These are phyloP conservation scores for Acanthamoeba sp. DNA, from an alignment of 208 protist species.

Conservation along the genomic window DNA sequence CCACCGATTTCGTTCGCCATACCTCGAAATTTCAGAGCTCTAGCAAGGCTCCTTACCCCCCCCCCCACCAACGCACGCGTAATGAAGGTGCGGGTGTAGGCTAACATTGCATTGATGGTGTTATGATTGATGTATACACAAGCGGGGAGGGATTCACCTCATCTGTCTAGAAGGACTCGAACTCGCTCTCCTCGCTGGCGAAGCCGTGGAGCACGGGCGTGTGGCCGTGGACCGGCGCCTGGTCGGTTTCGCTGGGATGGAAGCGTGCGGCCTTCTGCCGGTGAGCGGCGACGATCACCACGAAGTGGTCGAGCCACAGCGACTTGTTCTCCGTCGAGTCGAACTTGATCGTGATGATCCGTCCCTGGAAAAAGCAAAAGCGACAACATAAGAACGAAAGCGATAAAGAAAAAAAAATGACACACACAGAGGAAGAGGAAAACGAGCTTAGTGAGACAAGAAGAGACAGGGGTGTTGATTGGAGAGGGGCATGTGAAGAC, in stretches of 20 bases:
- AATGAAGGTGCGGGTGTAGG: not conserved
- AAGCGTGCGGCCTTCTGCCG: constrained; percentile 10
- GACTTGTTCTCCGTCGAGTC: constrained; percentile 25
- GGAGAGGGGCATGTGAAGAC: not conserved
- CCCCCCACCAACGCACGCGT: no score
- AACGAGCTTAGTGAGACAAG: not conserved
- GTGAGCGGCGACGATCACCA: constrained; percentile 48
- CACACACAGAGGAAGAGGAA: not conserved
- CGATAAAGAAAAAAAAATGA: not conserved
- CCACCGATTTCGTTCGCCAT: not conserved
- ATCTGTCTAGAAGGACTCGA: not conserved
- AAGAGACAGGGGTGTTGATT: not conserved
- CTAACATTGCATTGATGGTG: no score
- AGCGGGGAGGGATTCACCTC: not conserved
- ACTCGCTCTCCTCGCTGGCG: constrained; percentile 59
- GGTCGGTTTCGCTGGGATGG: not conserved
- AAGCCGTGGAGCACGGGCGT: not conserved
- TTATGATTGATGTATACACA: not conserved
- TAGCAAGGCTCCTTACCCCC: no score
- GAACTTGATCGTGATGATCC: constrained; percentile 73
- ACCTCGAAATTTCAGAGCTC: not conserved
- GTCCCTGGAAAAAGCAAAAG: not conserved
- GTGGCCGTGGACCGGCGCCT: not conserved
- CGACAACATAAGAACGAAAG: not conserved
- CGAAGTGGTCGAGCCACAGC: constrained; percentile 64